Evolutionary conservation across 2,329 filamentous ascomycete species (phyloP).

Genomic region (Penicillium sp.): DNA sequence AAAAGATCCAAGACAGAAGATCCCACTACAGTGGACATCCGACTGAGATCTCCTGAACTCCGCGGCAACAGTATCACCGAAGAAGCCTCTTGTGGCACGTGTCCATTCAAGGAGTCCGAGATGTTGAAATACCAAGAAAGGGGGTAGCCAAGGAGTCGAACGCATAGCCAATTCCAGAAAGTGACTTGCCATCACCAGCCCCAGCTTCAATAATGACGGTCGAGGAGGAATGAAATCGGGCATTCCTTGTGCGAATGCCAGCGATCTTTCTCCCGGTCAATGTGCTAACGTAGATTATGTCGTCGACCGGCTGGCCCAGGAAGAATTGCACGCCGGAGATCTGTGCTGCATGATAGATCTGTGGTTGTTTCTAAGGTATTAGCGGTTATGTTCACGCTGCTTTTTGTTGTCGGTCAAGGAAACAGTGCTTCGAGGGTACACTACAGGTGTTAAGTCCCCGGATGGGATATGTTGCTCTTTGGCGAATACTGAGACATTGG

Average conservation of each 20-base stretch:
- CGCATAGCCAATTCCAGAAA: not conserved
- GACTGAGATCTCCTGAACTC: not conserved
- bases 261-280: conserved; percentile 3
- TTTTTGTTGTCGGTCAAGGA: not conserved
- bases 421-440: not conserved
- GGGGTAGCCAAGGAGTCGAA: conserved; percentile 6
- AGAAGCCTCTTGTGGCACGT: not conserved
- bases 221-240: conserved; percentile 3
- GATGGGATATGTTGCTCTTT: not conserved
- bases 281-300: conserved; percentile 8
- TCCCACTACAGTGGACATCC: conserved; percentile 1
- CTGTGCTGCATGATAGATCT: conserved; percentile 8
- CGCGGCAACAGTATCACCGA: conserved; percentile 3
- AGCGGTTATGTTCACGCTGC: not conserved
- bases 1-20: conserved; percentile 4
- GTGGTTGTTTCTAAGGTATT: not conserved
- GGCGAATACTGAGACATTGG: conserved; percentile 4
- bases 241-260: conserved; percentile 8
- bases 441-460: conserved; percentile 7
- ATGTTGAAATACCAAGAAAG: conserved; percentile 5
- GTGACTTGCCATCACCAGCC: not conserved
- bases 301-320: conserved; percentile 2
- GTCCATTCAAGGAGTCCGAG: not conserved
- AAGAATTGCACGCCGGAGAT: conserved; percentile 6
- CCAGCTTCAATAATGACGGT: conserved; percentile 5